phyloP scores from a whole-genome alignment of 805 yeast species.

The Pichia eremophila region DNA sequence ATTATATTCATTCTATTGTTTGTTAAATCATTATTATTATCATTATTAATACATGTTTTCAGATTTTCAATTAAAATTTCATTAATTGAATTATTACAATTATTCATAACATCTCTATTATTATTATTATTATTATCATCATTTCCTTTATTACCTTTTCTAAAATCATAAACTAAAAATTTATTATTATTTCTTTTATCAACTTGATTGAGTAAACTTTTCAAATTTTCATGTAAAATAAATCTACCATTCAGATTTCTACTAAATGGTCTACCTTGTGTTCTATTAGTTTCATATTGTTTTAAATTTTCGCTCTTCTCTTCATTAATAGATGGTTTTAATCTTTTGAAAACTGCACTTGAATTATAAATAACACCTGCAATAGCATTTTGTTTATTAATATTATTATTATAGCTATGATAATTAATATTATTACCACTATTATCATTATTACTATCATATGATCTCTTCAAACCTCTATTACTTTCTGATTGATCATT shows the following conservation, averaged over 20 bases:
- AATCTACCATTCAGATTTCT: conserved; percentile 21
- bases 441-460: neutral
- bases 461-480: neutral
- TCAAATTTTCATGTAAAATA: conserved; percentile 19
- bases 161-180: conserved; percentile 15
- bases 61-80: neutral
- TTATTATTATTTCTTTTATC: conserved; percentile 16
- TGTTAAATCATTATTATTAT: neutral
- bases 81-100: too few relatives aligned
- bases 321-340: conserved; percentile 11
- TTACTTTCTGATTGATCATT: neutral
- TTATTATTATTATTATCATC: neutral
- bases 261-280: conserved; percentile 31
- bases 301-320: conserved; percentile 2
- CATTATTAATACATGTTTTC: neutral
- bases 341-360: conserved; percentile 18
- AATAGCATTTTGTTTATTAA: conserved; percentile 11
- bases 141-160: neutral
- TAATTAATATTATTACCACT: neutral
- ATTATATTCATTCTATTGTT: neutral
- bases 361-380: conserved; percentile 22
- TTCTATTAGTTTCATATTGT: conserved; percentile 9
- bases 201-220: conserved; percentile 18
- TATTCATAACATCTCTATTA: neutral
- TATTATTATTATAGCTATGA: neutral